Evolutionary conservation across 78 protist genomes (phyloP).

Genomic region (Dictyostelium brefeldianum): DNA sequence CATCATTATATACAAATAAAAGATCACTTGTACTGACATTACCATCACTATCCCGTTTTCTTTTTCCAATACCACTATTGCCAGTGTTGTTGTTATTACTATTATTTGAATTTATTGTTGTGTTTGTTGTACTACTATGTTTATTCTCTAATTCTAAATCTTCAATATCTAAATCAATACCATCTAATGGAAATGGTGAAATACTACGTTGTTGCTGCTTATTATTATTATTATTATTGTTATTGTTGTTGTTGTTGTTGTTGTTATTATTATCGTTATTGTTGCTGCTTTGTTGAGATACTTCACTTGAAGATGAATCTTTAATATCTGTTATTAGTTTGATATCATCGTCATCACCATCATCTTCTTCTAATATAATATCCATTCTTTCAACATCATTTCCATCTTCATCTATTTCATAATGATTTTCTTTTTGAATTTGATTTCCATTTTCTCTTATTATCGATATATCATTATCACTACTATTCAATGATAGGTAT

Average conservation of each 20-base stretch:
- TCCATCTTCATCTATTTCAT: neutral
- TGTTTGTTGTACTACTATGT: too few relatives aligned
- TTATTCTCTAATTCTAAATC: too few relatives aligned
- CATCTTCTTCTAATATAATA: neutral
- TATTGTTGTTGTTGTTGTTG: neutral
- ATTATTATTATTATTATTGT: neutral
- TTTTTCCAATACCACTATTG: neutral
- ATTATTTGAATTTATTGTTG: neutral
- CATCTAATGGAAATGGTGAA: neutral
- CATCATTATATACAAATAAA: neutral
- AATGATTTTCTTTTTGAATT: neutral
- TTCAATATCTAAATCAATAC: too few relatives aligned
- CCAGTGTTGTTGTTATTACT: neutral
- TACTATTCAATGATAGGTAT: too few relatives aligned
- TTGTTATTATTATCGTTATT: neutral
- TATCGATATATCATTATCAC: too few relatives aligned
- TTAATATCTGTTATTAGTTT: too few relatives aligned
- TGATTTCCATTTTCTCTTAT: neutral
- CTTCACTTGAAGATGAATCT: too few relatives aligned
- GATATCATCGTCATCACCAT: neutral
- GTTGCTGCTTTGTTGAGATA: neutral
- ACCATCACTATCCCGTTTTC: neutral
- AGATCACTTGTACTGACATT: neutral
- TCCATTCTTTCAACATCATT: neutral
- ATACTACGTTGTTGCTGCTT: neutral